Evolutionary conservation across 1,284 basidiomycete genomes (phyloP), one percentile per base, ranked within the genome.

Genomic region (Ceratobasidium sp.): DNA sequence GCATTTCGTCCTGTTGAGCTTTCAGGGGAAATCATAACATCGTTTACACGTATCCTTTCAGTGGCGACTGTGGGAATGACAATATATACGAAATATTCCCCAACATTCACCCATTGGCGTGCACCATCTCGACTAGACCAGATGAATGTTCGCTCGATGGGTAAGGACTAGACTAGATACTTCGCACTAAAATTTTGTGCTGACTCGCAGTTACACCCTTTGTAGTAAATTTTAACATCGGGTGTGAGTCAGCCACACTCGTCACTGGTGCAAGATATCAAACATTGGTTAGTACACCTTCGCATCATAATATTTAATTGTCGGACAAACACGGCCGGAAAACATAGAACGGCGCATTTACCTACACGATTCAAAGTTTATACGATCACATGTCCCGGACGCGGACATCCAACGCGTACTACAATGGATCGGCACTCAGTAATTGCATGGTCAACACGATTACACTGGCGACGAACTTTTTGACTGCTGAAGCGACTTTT

Each of bases 201-300:
- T 22, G 51, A 53, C 27, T 19, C n/a, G 11, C 11, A 8, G 3
- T 24, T 27, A 27, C 51, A 9, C 51, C 8, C 27, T 24, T 24
- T 8, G 17, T 19, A 63, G 60, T 1, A 29, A 63, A 63, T 31
- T 48, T 29, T 27, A 47, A 41, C 4, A 11, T 27, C 14, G 60
- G 60, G 8, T 63, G 63, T 22, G 63, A 65, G 9, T 53, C 63
- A 22, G 48, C 31, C 1, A 41, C 63, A 3, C 31, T 65, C 1
- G 63, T 65, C n/a, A 50, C 63, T 3, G 63, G 63, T 11, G 63
- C 31, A 1, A 51, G 8, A 29, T 65, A 65, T 41, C 63, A 41
- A 24, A 65, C 63, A 0, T 47, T 33, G 29, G 63, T 65, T 11
- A 9, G 44, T 64, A 4, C 17, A 11, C 22, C 7, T 24, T 24